phyloP scores from a whole-genome alignment of 345 rosid species.

The Passiflora organensis region DNA sequence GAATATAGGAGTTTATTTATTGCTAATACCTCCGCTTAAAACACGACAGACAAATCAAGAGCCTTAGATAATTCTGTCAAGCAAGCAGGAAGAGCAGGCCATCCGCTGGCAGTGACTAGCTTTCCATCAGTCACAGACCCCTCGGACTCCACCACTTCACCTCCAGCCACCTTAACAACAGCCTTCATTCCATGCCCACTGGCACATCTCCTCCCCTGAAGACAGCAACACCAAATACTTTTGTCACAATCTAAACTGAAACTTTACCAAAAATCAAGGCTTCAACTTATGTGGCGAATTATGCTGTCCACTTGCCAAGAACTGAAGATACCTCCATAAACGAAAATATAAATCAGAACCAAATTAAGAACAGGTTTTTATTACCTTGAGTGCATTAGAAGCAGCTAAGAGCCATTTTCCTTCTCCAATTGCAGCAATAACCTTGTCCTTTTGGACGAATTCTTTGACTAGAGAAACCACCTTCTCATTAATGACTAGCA shows the following conservation, averaged over 20 bases:
- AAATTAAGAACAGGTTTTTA: too few relatives aligned
- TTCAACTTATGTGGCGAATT: too few relatives aligned
- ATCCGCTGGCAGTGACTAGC: slow-evolving; percentile 42
- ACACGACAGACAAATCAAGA: slow-evolving; percentile 31
- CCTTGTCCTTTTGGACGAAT: slow-evolving; percentile 34
- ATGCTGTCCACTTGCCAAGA: too few relatives aligned
- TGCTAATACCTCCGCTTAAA: too few relatives aligned
- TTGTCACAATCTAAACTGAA: background rate
- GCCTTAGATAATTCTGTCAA: slow-evolving; percentile 26
- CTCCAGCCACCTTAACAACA: slow-evolving; percentile 40
- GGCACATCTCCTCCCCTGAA: slow-evolving; percentile 44
- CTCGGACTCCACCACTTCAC: slow-evolving; percentile 28
- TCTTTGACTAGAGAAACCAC: slow-evolving; percentile 33
- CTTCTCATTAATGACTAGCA: slow-evolving; percentile 37
- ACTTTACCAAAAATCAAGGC: background rate
- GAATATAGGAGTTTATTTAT: too few relatives aligned
- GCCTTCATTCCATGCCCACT: slow-evolving; percentile 40
- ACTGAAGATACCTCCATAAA: too few relatives aligned
- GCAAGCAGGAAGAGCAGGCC: slow-evolving; percentile 35
- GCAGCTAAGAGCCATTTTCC: slow-evolving; percentile 49
- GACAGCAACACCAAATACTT: background rate
- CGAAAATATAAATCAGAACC: too few relatives aligned
- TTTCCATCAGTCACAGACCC: slow-evolving; percentile 41
- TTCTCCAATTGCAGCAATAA: slow-evolving; percentile 41
- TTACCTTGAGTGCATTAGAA: slow-evolving; percentile 38